Conservation (phyloP, 2,329 filamentous ascomycete genomes). For the Madurella mycetomatis region DNA sequence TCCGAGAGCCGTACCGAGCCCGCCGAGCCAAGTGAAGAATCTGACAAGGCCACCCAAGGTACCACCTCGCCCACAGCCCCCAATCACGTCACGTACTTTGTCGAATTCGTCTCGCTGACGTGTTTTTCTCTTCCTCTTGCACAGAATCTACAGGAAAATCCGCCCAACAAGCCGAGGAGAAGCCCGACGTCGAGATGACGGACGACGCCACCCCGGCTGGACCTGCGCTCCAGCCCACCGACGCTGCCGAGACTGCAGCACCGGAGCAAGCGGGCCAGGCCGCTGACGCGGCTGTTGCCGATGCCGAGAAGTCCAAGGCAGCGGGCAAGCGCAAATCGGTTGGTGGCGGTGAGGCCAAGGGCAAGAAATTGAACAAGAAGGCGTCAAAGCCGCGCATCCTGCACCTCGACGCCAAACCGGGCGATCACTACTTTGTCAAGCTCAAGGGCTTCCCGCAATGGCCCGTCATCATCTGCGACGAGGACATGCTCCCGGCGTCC, state of each 20-base stretch:
- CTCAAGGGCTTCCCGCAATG: slow-evolving; percentile 93
- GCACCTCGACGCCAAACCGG: slow-evolving; percentile 77
- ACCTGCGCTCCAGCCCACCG: slow-evolving; percentile 17
- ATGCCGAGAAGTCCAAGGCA: slow-evolving; percentile 38
- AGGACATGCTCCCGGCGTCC: slow-evolving; percentile 81
- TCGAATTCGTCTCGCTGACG: slow-evolving; percentile 7
- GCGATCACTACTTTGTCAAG: slow-evolving; percentile 87
- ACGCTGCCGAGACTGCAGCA: slow-evolving; percentile 25
- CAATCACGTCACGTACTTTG: neutral
- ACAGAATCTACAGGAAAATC: slow-evolving; percentile 17
- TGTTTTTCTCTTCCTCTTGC: neutral
- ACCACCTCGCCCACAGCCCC: neutral
- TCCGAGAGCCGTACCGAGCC: slow-evolving; percentile 10
- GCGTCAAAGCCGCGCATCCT: slow-evolving; percentile 68
- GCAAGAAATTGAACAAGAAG: slow-evolving; percentile 82
- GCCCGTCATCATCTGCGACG: slow-evolving; percentile 91
- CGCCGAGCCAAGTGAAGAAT: slow-evolving; percentile 27
- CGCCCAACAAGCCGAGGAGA: slow-evolving; percentile 18
- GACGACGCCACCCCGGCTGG: slow-evolving; percentile 55
- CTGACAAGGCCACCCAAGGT: slow-evolving; percentile 25
- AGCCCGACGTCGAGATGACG: slow-evolving; percentile 60
- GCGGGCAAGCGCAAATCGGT: slow-evolving; percentile 66
- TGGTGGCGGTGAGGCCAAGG: slow-evolving; percentile 60
- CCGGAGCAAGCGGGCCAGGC: slow-evolving; percentile 25
- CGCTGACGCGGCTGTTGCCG: slow-evolving; percentile 22